Evolutionary conservation across 2,329 filamentous ascomycete genomes (phyloP).

Genomic region (Hymenoscyphus infarciens): DNA sequence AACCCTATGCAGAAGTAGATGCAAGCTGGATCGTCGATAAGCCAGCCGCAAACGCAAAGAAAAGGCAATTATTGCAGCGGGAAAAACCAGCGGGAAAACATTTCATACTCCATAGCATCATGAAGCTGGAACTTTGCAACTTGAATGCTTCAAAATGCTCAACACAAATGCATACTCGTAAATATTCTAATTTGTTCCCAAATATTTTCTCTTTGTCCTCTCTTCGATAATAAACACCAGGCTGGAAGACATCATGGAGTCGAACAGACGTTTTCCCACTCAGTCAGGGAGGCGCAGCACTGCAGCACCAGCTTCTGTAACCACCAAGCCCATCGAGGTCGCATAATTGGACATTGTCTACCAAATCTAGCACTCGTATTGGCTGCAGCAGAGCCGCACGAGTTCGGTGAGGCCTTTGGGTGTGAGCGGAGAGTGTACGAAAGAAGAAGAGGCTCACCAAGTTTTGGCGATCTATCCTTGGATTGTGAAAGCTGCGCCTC

Average conservation of each 20-base stretch:
- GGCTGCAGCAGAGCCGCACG: neutral
- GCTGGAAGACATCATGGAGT: too few species aligned
- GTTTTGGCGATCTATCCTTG: neutral
- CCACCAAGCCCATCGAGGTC: too few species aligned
- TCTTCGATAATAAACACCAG: too few species aligned
- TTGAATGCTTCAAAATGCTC: neutral
- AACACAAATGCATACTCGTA: too few species aligned
- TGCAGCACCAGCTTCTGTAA: neutral
- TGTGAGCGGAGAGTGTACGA: neutral
- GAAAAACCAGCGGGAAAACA: neutral
- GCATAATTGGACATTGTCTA: too few species aligned
- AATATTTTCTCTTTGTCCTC: too few species aligned
- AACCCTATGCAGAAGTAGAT: neutral
- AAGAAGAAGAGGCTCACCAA: neutral
- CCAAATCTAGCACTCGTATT: neutral
- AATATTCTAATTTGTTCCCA: too few species aligned
- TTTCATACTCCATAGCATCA: too few species aligned
- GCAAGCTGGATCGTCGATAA: neutral
- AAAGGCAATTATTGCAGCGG: neutral
- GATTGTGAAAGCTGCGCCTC: neutral
- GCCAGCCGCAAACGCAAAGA: neutral
- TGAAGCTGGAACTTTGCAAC: neutral
- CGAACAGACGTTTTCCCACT: too few species aligned
- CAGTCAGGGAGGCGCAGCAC: too few species aligned
- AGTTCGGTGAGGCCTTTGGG: neutral